A percentile compares a stretch with the other conserved stretches of the same genome.
Conservation (phyloP, 78 protist genomes). For the Bodo saltans region DNA sequence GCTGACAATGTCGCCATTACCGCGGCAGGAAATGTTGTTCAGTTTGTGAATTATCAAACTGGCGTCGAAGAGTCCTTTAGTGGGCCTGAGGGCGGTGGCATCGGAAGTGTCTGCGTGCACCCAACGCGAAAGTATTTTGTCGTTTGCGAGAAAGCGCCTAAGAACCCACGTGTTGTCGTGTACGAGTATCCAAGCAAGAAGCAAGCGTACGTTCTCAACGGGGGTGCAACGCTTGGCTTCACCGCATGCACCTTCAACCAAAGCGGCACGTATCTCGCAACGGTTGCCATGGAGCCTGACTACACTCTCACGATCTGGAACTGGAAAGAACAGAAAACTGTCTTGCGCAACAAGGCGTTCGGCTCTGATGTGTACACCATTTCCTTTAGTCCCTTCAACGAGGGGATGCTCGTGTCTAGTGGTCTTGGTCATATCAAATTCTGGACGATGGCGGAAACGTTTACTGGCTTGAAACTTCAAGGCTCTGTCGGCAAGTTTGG, state of each 20-base stretch:
- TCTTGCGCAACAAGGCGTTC: slow-evolving; percentile 75
- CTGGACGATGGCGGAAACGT: slow-evolving; percentile 84
- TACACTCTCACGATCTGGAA: slow-evolving; percentile 74
- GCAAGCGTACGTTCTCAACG: background rate
- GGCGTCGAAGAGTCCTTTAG: background rate
- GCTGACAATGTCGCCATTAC: background rate
- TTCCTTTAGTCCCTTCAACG: slow-evolving; percentile 54
- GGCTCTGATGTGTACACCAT: slow-evolving; percentile 63
- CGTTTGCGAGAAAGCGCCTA: slow-evolving; percentile 15
- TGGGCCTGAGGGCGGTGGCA: slow-evolving; percentile 28
- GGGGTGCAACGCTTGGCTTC: slow-evolving; percentile 56
- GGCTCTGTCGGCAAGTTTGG: slow-evolving; percentile 84
- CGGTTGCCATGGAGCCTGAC: slow-evolving; percentile 70
- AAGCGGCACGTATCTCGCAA: slow-evolving; percentile 60
- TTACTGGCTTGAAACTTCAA: slow-evolving; percentile 79
- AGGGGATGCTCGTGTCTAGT: slow-evolving; percentile 57
- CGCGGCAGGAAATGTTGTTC: slow-evolving; percentile 21
- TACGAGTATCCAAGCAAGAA: background rate
- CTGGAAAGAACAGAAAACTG: slow-evolving; percentile 52
- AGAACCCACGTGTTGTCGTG: background rate
- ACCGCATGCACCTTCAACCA: slow-evolving; percentile 29
- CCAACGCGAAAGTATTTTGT: slow-evolving; percentile 11
- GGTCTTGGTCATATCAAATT: slow-evolving; percentile 74
- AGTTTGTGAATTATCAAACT: background rate
- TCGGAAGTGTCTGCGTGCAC: slow-evolving; percentile 23